phyloP scores from a whole-genome alignment of 148 eudicot genomes.

The Tetragonia tetragonoides region DNA sequence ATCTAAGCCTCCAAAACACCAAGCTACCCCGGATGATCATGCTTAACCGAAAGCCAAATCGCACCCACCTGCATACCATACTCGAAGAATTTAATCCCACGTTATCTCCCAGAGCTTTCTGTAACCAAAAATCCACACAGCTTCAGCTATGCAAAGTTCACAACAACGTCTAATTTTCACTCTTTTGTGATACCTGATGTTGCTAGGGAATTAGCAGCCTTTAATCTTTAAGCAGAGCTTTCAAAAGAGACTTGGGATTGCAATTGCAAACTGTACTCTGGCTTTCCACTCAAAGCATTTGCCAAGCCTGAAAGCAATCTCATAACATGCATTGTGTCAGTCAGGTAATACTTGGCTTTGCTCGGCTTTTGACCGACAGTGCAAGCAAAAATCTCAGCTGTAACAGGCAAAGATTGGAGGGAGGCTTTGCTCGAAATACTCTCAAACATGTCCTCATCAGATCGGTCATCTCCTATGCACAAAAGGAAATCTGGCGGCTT shows the following conservation, averaged over 20 bases:
- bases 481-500: conserved; percentile 51
- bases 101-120: not conserved
- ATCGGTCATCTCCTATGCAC: conserved; percentile 68
- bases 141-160: not conserved
- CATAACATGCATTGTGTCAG: conserved; percentile 49
- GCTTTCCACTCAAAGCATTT: conserved; percentile 32
- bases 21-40: not conserved
- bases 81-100: not conserved
- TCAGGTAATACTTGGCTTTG: conserved; percentile 64
- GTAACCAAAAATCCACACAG: not conserved
- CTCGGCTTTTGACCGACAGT: conserved; percentile 75
- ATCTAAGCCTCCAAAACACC: too few species aligned
- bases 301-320: conserved; percentile 47
- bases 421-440: conserved; percentile 35
- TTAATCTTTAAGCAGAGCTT: conserved; percentile 12
- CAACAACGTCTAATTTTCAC: too few species aligned
- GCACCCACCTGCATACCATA: not conserved
- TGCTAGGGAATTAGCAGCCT: too few species aligned
- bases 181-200: too few species aligned
- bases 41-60: not conserved
- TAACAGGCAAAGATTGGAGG: conserved; percentile 14
- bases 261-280: conserved; percentile 13
- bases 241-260: conserved; percentile 40
- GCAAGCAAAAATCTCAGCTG: conserved; percentile 60
- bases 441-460: conserved; percentile 79